Conservation (phyloP, 306 rosid genomes). For the Cicer bijugum region DNA sequence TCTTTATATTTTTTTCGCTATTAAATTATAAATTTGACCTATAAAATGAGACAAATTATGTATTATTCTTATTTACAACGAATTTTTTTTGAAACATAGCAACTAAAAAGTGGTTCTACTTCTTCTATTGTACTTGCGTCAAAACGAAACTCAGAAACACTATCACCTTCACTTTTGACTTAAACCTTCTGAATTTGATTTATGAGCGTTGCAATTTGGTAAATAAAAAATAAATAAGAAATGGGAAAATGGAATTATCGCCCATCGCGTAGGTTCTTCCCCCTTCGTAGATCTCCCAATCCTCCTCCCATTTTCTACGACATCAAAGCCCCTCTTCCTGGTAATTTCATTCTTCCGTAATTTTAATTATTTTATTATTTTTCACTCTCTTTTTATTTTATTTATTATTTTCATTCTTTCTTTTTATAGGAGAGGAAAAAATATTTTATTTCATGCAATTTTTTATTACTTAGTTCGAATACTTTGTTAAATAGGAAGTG, state of each 20-base stretch:
- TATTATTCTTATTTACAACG: too few relatives aligned
- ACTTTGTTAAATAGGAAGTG: neutral
- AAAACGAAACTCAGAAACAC: too few relatives aligned
- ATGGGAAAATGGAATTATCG: conserved; percentile 86
- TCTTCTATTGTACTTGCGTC: too few relatives aligned
- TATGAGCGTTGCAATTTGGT: too few relatives aligned
- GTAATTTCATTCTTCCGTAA: conserved; percentile 30
- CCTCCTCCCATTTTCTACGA: conserved; percentile 48
- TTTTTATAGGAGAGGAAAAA: neutral
- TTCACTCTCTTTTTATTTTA: neutral
- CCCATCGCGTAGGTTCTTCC: conserved; percentile 54
- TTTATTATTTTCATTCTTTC: neutral
- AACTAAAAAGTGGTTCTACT: too few relatives aligned
- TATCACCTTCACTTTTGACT: too few relatives aligned
- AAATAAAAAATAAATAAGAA: neutral
- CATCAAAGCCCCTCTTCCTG: conserved; percentile 59
- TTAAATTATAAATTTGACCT: too few relatives aligned
- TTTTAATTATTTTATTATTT: neutral
- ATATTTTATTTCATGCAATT: neutral
- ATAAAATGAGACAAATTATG: too few relatives aligned
- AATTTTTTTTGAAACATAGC: too few relatives aligned
- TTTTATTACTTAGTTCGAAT: neutral
- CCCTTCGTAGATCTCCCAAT: conserved; percentile 54
- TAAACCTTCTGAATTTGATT: too few relatives aligned
- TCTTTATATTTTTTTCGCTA: too few relatives aligned